phyloP scores from a whole-genome alignment of 306 rosid genomes.

The Hippophae gyantsensis region DNA sequence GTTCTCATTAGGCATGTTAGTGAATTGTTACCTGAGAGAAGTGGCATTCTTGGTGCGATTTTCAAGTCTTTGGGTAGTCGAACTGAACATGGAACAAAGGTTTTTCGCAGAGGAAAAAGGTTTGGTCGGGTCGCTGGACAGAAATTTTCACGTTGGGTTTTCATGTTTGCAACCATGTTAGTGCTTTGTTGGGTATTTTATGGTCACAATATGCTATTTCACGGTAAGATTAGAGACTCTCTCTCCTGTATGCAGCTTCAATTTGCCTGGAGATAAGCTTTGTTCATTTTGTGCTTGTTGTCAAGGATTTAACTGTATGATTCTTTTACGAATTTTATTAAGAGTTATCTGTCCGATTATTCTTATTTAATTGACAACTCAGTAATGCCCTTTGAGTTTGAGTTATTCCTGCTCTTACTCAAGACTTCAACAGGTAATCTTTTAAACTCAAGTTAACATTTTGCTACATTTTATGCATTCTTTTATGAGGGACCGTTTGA shows the following conservation, averaged over 20 bases:
- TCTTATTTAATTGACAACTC: not conserved
- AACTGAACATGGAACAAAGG: conserved; percentile 33
- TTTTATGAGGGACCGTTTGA: too few species aligned
- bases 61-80: too few species aligned
- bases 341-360: not conserved
- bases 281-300: not conserved
- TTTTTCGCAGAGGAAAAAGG: conserved; percentile 58
- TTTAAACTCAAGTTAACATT: too few species aligned
- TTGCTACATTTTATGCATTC: too few species aligned
- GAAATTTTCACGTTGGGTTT: conserved; percentile 37
- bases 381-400: too few species aligned
- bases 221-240: conserved; percentile 38
- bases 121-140: conserved; percentile 48
- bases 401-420: too few species aligned
- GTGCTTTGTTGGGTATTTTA: conserved; percentile 41
- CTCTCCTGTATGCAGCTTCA: not conserved
- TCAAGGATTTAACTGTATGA: not conserved
- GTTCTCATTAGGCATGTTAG: conserved; percentile 31
- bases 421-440: too few species aligned
- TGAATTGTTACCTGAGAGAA: conserved; percentile 45
- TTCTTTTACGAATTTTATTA: not conserved
- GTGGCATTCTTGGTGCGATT: conserved; percentile 20
- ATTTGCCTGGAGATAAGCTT: not conserved
- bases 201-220: conserved; percentile 43
- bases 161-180: conserved; percentile 37